These are phyloP conservation scores for Aplosporella prunicola DNA, from an alignment of 2,329 filamentous ascomycete genomes.

Conservation along the genomic window DNA sequence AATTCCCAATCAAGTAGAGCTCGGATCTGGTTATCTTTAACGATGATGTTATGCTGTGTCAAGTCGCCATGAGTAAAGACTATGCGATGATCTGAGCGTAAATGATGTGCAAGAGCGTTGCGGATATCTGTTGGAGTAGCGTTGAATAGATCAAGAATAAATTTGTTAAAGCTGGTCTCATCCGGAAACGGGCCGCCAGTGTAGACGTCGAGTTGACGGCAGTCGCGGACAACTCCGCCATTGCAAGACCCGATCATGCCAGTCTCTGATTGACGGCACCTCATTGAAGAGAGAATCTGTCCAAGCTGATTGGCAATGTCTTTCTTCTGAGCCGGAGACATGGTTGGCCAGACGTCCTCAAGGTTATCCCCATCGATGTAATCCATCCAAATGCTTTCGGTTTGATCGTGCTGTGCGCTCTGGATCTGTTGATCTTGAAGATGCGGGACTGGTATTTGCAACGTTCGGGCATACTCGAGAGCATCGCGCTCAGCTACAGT, in stretches of 20 bases:
- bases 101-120: constrained; percentile 4
- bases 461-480: neutral
- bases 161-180: constrained; percentile 10
- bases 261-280: constrained; percentile 1
- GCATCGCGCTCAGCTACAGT: neutral
- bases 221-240: constrained; percentile 7
- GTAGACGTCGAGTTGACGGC: constrained; percentile 5
- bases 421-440: neutral
- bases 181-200: constrained; percentile 9
- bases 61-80: constrained; percentile 15
- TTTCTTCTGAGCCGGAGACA: constrained; percentile 10
- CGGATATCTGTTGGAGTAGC: constrained; percentile 5
- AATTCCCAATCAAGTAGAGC: constrained; percentile 14
- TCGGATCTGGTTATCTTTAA: constrained; percentile 12
- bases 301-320: constrained; percentile 11
- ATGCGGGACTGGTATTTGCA: neutral
- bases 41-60: constrained; percentile 14
- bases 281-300: constrained; percentile 11
- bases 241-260: constrained; percentile 11
- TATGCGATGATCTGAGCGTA: constrained; percentile 10
- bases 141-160: constrained; percentile 11
- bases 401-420: neutral
- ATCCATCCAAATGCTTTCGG: constrained; percentile 11
- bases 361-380: constrained; percentile 12
- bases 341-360: constrained; percentile 9